Conservation (phyloP, 306 rosid genomes). For the Astragalus membranaceus region DNA sequence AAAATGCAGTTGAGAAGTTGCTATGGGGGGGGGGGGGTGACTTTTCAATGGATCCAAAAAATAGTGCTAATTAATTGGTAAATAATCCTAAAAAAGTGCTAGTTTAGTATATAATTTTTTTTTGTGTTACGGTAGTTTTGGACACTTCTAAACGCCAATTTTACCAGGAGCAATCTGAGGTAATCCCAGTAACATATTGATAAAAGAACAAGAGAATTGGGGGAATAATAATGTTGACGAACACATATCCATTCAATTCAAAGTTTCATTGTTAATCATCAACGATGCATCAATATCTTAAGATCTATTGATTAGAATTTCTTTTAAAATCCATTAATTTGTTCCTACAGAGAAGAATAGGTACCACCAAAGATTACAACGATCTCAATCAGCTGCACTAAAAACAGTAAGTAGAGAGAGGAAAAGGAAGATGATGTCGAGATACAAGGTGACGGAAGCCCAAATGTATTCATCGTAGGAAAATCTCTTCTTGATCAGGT, state of each 20-base stretch:
- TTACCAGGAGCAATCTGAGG: not conserved
- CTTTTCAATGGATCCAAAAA: too few species aligned
- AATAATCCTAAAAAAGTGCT: too few species aligned
- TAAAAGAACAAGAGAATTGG: not conserved
- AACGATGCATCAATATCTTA: constrained; percentile 1
- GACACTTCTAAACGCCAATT: too few species aligned
- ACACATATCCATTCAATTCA: not conserved
- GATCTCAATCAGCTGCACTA: constrained; percentile 50
- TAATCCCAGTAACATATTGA: not conserved
- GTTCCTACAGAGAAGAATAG: not conserved
- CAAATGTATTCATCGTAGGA: constrained; percentile 88
- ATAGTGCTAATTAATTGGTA: too few species aligned
- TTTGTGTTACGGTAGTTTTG: too few species aligned
- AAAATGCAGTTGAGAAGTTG: too few species aligned
- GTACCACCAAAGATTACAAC: not conserved
- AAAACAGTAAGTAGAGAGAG: constrained; percentile 60
- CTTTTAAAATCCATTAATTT: not conserved
- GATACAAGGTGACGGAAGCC: constrained; percentile 83
- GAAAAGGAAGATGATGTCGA: constrained; percentile 90
- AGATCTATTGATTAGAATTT: constrained; percentile 13
- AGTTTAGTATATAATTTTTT: too few species aligned
- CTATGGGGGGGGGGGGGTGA: too few species aligned
- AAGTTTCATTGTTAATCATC: not conserved
- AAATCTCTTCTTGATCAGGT: constrained; percentile 82
- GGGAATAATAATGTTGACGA: not conserved